phyloP scores from a whole-genome alignment of 2,329 filamentous ascomycete genomes.

The Apiospora rasikravindrae region DNA sequence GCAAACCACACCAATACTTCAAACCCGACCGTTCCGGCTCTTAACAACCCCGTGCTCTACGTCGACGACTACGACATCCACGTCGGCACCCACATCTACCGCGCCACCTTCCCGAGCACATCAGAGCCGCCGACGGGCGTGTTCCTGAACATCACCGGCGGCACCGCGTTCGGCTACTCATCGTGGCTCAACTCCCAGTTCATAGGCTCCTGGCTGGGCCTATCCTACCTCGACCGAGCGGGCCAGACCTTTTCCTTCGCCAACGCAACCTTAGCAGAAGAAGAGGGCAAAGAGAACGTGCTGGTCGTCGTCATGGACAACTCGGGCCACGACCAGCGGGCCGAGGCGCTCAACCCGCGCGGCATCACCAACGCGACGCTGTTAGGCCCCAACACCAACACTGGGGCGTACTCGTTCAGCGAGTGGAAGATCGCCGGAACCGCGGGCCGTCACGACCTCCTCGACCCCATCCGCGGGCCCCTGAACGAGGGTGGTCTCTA shows the following conservation, averaged over 20 bases:
- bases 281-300: conserved; percentile 44
- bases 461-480: conserved; percentile 61
- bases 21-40: conserved; percentile 52
- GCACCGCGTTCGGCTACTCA: conserved; percentile 60
- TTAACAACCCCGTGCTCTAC: conserved; percentile 60
- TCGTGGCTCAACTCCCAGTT: conserved; percentile 63
- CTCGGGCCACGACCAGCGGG: conserved; percentile 62
- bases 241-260: conserved; percentile 54
- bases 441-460: conserved; percentile 55
- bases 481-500: conserved; percentile 64
- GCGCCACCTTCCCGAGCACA: conserved; percentile 52
- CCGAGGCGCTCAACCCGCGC: conserved; percentile 51
- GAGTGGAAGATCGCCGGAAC: conserved; percentile 64
- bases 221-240: conserved; percentile 44
- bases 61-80: conserved; percentile 63
- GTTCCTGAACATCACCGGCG: conserved; percentile 58
- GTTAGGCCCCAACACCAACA: conserved; percentile 37
- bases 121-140: conserved; percentile 46
- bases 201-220: conserved; percentile 60
- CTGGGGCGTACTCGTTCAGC: conserved; percentile 45
- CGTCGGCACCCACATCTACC: conserved; percentile 58
- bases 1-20: conserved; percentile 56
- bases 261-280: conserved; percentile 49
- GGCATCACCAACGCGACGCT: conserved; percentile 60
- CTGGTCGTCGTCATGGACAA: conserved; percentile 65